Evolutionary conservation across 371 early-diverging fungal species (phyloP).

Genomic region (Mortierella sp.): DNA sequence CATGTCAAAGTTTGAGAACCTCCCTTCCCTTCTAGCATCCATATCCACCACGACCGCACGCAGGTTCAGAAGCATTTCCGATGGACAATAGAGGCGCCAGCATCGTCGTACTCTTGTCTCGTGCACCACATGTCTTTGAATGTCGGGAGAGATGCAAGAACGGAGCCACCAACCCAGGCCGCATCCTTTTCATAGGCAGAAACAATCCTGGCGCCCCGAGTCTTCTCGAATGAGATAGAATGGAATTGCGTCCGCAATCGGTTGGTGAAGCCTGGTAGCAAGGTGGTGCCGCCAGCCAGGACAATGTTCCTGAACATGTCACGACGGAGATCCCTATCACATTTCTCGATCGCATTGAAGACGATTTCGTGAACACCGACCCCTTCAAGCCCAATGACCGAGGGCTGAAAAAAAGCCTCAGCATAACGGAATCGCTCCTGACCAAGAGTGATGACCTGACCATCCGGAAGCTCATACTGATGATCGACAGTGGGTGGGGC

Average conservation of each 20-base stretch:
- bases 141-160: constrained; percentile 82
- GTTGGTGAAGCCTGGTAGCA: constrained; percentile 86
- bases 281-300: constrained; percentile 92
- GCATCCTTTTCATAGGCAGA: constrained; percentile 96
- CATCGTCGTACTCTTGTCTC: constrained; percentile 97
- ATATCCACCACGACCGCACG: no score
- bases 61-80: constrained; percentile 95
- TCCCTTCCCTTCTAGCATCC: no score
- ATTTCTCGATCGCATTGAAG: constrained; percentile 86
- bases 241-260: constrained; percentile 88
- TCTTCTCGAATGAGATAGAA: constrained; percentile 86
- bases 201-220: constrained; percentile 87
- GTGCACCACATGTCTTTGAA: constrained; percentile 69
- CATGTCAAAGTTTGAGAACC: no score
- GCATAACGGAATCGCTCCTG: constrained; percentile 79
- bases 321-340: constrained; percentile 90
- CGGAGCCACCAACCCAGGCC: constrained; percentile 97
- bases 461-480: constrained; percentile 73
- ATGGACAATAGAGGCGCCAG: constrained; percentile 97
- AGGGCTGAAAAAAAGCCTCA: constrained; percentile 86
- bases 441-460: constrained; percentile 75
- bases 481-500: constrained; percentile 47
- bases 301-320: constrained; percentile 88
- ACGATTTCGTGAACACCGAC: constrained; percentile 90
- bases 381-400: constrained; percentile 86